Evolutionary conservation across 2,329 filamentous ascomycete genomes (phyloP).

Genomic region (Fusarium drepaniforme): DNA sequence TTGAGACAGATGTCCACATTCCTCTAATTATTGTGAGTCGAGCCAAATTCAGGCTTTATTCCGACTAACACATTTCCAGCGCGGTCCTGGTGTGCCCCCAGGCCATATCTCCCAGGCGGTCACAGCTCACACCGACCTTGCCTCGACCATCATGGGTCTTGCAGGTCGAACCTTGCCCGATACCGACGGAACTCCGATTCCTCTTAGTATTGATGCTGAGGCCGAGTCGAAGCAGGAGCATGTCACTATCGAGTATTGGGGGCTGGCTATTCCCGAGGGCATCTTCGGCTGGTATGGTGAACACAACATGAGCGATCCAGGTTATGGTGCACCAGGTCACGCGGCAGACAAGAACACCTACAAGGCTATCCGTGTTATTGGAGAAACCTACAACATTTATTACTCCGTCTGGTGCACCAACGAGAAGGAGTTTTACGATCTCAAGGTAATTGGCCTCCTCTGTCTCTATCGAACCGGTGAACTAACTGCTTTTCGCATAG

Average conservation of each 20-base stretch:
- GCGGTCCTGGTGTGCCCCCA: neutral
- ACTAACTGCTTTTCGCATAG: neutral
- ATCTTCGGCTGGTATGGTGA: neutral
- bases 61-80: neutral
- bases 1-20: slow-evolving; percentile 6
- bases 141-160: neutral
- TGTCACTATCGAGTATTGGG: neutral
- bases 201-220: neutral
- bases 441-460: neutral
- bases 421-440: neutral
- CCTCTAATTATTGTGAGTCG: neutral
- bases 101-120: neutral
- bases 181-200: neutral
- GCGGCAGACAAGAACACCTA: neutral
- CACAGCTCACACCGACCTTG: neutral
- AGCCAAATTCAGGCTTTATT: too few relatives aligned
- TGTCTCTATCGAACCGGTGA: neutral
- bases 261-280: neutral
- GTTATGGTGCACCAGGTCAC: neutral
- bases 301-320: neutral
- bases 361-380: neutral
- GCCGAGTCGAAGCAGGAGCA: neutral
- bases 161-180: neutral
- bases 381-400: neutral
- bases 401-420: neutral